Conservation (phyloP, 306 rosid genomes). For the Corylus americana region DNA sequence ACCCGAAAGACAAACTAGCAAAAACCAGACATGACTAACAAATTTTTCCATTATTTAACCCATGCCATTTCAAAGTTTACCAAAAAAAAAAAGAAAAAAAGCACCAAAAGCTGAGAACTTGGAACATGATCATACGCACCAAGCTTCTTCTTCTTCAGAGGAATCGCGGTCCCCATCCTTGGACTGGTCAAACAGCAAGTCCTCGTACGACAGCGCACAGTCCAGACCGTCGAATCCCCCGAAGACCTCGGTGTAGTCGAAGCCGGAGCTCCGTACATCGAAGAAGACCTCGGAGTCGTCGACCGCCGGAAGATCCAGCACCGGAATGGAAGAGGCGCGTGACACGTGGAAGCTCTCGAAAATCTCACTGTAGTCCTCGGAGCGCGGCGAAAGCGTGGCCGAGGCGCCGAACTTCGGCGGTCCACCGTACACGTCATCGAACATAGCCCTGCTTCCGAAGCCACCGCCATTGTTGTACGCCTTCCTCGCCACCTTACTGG, state of each 20-base stretch:
- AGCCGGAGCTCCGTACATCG: slow-evolving; percentile 59
- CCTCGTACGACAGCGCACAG: slow-evolving; percentile 62
- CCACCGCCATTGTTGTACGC: slow-evolving; percentile 37
- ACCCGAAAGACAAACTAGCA: background rate
- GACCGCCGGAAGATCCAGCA: slow-evolving; percentile 74
- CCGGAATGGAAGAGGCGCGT: slow-evolving; percentile 88
- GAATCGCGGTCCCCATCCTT: slow-evolving; percentile 34
- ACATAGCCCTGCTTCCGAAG: slow-evolving; percentile 43
- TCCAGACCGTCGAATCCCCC: slow-evolving; percentile 59
- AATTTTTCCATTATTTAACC: slow-evolving; percentile 11
- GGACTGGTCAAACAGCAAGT: slow-evolving; percentile 47
- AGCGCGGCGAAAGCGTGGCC: slow-evolving; percentile 67
- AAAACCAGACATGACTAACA: slow-evolving; percentile 10
- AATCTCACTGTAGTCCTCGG: slow-evolving; percentile 93
- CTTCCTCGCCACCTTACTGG: slow-evolving; percentile 55
- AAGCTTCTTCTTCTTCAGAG: slow-evolving; percentile 53
- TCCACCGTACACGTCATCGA: slow-evolving; percentile 85
- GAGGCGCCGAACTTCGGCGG: slow-evolving; percentile 73
- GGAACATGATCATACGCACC: slow-evolving; percentile 52
- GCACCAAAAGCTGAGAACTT: slow-evolving; percentile 9
- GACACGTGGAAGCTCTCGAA: slow-evolving; percentile 68
- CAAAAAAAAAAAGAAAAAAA: slow-evolving; percentile 22
- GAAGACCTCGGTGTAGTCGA: slow-evolving; percentile 80
- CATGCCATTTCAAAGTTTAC: slow-evolving; percentile 23
- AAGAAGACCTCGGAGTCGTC: slow-evolving; percentile 62